These are phyloP conservation scores for Pseudogymnoascus sp. DNA, from an alignment of 2,329 filamentous ascomycete genomes.

Conservation along the genomic window DNA sequence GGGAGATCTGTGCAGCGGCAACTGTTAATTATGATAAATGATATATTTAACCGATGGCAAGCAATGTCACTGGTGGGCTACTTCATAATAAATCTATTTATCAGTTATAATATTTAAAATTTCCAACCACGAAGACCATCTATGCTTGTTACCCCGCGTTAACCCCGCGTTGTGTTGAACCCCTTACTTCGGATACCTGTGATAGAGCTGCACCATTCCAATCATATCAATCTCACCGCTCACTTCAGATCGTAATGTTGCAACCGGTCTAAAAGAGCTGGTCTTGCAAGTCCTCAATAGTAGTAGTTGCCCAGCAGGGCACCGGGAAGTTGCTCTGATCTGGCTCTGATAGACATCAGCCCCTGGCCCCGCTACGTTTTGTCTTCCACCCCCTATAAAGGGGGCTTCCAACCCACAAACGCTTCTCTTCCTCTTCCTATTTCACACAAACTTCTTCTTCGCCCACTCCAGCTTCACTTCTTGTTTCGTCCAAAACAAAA, in stretches of 20 bases:
- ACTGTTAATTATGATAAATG: not conserved
- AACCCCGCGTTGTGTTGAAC: not conserved
- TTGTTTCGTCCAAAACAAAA: not conserved
- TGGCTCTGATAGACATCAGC: not conserved
- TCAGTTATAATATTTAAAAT: not conserved
- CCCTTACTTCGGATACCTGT: not conserved
- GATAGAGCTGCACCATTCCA: not conserved
- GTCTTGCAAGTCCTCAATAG: not conserved
- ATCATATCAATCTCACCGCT: not conserved
- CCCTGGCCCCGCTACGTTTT: not conserved
- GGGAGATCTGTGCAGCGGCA: not conserved
- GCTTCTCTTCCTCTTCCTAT: not conserved
- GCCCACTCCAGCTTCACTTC: not conserved
- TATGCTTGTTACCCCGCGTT: not conserved
- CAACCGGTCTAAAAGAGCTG: not conserved
- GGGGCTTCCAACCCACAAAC: not conserved
- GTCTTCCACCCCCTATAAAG: not conserved
- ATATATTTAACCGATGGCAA: not conserved
- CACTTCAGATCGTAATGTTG: not conserved
- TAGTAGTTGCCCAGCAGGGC: not conserved
- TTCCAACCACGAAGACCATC: not conserved
- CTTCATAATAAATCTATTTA: not conserved
- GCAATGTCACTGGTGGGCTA: not conserved
- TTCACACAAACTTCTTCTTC: not conserved
- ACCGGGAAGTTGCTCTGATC: not conserved